A percentile compares a stretch with the other conserved stretches of the same genome.
phyloP scores from a whole-genome alignment of 2,329 filamentous ascomycete genomes.

The Penicillium freii region DNA sequence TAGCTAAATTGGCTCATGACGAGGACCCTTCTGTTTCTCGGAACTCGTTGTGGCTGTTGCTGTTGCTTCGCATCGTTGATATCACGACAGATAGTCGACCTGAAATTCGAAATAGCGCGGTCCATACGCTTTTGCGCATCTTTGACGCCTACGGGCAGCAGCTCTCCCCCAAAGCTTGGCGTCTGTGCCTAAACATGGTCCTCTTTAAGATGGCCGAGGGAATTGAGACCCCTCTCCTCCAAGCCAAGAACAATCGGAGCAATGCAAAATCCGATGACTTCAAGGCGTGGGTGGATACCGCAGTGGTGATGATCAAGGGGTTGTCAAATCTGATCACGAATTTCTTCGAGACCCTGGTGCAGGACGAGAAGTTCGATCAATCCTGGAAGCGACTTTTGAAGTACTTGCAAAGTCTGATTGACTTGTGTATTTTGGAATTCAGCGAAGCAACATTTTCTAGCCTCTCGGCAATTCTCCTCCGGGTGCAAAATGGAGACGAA shows the following conservation, averaged over 20 bases:
- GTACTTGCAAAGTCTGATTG: conserved; percentile 64
- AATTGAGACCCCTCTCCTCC: conserved; percentile 56
- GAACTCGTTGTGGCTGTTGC: conserved; percentile 36
- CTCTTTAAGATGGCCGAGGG: conserved; percentile 74
- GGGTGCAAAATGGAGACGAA: conserved; percentile 45
- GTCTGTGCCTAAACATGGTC: conserved; percentile 75
- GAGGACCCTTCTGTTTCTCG: conserved; percentile 58
- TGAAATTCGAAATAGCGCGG: conserved; percentile 59
- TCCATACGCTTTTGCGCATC: conserved; percentile 86
- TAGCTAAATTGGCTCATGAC: conserved; percentile 59
- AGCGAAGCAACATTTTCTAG: conserved; percentile 70
- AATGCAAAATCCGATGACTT: conserved; percentile 29
- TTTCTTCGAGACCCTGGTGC: conserved; percentile 70
- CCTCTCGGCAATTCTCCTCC: conserved; percentile 59
- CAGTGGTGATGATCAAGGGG: conserved; percentile 70
- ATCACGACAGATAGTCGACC: conserved; percentile 41
- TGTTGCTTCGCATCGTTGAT: conserved; percentile 41
- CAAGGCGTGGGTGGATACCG: conserved; percentile 70
- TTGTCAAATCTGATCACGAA: conserved; percentile 71
- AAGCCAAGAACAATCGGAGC: conserved; percentile 15
- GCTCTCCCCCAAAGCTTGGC: conserved; percentile 75
- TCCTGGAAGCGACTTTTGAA: conserved; percentile 74
- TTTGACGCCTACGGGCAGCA: conserved; percentile 88
- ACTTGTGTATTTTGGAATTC: conserved; percentile 65
- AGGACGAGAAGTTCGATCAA: conserved; percentile 63